A percentile compares a stretch with the other conserved stretches of the same genome.
phyloP scores from a whole-genome alignment of 2,329 filamentous ascomycete genomes.

The Endocalyx cinctus region DNA sequence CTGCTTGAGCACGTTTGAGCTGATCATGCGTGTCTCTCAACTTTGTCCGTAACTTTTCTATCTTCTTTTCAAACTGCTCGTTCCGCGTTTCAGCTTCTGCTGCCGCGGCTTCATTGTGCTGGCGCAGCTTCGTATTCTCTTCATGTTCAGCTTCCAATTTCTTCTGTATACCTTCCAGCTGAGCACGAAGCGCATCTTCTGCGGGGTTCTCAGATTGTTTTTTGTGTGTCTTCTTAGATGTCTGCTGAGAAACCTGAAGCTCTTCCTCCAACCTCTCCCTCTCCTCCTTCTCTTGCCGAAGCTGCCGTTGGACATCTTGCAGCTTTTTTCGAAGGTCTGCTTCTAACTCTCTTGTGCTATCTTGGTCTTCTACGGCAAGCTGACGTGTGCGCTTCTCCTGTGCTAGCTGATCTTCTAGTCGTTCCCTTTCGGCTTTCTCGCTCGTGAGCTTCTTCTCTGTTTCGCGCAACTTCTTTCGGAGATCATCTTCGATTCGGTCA shows the following conservation, averaged over 20 bases:
- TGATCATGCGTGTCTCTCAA: slow-evolving; percentile 66
- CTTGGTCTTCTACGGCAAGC: slow-evolving; percentile 25
- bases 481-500: slow-evolving; percentile 35
- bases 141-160: slow-evolving; percentile 36
- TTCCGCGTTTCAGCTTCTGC: slow-evolving; percentile 59
- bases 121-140: slow-evolving; percentile 41
- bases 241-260: slow-evolving; percentile 25
- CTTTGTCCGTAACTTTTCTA: slow-evolving; percentile 66
- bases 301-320: slow-evolving; percentile 23
- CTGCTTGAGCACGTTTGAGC: slow-evolving; percentile 57
- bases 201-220: slow-evolving; percentile 11
- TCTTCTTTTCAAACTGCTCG: slow-evolving; percentile 63
- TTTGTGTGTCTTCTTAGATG: slow-evolving; percentile 24
- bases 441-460: slow-evolving; percentile 26
- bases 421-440: slow-evolving; percentile 26
- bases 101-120: slow-evolving; percentile 48
- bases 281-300: slow-evolving; percentile 25
- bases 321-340: slow-evolving; percentile 28
- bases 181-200: slow-evolving; percentile 24
- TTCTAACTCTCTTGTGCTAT: slow-evolving; percentile 25
- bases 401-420: slow-evolving; percentile 28
- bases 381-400: slow-evolving; percentile 25
- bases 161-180: slow-evolving; percentile 25
- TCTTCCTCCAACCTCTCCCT: slow-evolving; percentile 31
- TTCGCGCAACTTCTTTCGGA: slow-evolving; percentile 36